phyloP scores from a whole-genome alignment of 1,284 basidiomycete genomes.

The Microbotryum saponariae region DNA sequence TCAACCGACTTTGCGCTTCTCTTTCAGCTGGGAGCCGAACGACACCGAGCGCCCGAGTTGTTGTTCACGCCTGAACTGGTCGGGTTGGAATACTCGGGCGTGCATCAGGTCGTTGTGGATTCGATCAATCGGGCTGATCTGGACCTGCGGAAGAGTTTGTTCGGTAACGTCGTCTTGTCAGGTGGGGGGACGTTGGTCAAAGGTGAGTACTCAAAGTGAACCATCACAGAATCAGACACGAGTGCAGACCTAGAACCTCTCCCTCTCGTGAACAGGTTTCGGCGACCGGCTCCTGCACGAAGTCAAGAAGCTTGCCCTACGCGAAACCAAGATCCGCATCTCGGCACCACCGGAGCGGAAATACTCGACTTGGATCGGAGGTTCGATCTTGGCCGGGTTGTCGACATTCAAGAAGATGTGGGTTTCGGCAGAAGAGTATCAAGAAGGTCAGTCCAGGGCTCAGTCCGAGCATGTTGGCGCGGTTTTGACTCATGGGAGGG shows the following conservation, averaged over 20 bases:
- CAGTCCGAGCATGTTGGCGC: not conserved
- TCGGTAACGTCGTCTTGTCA: constrained; percentile 92
- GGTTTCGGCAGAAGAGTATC: constrained; percentile 98
- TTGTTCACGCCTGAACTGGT: constrained; percentile 96
- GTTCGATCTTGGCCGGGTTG: constrained; percentile 48
- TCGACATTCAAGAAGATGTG: constrained; percentile 94
- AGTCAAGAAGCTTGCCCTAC: constrained; percentile 90
- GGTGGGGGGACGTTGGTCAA: constrained; percentile 91
- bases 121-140: constrained; percentile 60
- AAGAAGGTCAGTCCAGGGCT: constrained; percentile 54
- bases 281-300: constrained; percentile 92
- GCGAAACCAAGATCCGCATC: constrained; percentile 98
- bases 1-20: not conserved
- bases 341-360: constrained; percentile 99
- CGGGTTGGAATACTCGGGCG: constrained; percentile 91
- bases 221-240: not conserved
- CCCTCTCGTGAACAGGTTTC: constrained; percentile 56
- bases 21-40: constrained; percentile 76
- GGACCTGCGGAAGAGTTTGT: constrained; percentile 89
- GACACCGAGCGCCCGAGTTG: constrained; percentile 95
- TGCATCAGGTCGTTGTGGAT: constrained; percentile 83
- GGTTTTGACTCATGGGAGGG: not conserved
- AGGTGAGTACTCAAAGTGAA: constrained; percentile 49
- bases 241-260: not conserved
- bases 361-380: constrained; percentile 99